These are phyloP conservation scores for Metarhizium humberi DNA, from an alignment of 2,329 filamentous ascomycete species.

Conservation along the genomic window DNA sequence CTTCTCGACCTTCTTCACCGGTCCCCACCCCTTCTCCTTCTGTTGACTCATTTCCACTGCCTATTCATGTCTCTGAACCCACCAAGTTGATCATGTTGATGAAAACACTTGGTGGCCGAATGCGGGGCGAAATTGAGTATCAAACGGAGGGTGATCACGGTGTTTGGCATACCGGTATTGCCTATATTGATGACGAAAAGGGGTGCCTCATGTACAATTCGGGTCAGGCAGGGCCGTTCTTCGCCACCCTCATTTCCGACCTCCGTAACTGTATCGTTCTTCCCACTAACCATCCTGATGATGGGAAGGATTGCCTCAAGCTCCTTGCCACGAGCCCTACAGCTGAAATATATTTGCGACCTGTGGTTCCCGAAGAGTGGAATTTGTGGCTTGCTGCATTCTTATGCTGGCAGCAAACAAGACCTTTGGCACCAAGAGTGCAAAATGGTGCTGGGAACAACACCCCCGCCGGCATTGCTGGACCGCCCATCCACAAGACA, in stretches of 20 bases:
- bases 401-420: constrained; percentile 72
- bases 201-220: constrained; percentile 69
- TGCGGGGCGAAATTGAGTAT: constrained; percentile 72
- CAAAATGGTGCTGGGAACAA: constrained; percentile 28
- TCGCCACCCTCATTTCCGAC: constrained; percentile 60
- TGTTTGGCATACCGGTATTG: constrained; percentile 62
- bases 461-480: constrained; percentile 24
- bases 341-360: constrained; percentile 55
- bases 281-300: constrained; percentile 38
- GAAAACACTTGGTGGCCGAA: constrained; percentile 67
- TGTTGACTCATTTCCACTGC: constrained; percentile 50
- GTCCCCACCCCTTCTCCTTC: constrained; percentile 43
- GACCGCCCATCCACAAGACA: constrained; percentile 35
- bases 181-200: constrained; percentile 68
- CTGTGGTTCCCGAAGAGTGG: constrained; percentile 54
- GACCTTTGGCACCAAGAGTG: constrained; percentile 47
- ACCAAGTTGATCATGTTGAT: constrained; percentile 67
- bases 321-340: constrained; percentile 41
- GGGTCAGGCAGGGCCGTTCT: constrained; percentile 54
- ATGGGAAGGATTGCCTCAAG: constrained; percentile 41
- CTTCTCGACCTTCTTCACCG: constrained; percentile 50
- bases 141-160: constrained; percentile 46
- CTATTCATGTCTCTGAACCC: constrained; percentile 56
- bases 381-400: constrained; percentile 75
- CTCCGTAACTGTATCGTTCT: constrained; percentile 65